phyloP scores from a whole-genome alignment of 2,329 filamentous ascomycete species.

The Exophiala oligosperma region DNA sequence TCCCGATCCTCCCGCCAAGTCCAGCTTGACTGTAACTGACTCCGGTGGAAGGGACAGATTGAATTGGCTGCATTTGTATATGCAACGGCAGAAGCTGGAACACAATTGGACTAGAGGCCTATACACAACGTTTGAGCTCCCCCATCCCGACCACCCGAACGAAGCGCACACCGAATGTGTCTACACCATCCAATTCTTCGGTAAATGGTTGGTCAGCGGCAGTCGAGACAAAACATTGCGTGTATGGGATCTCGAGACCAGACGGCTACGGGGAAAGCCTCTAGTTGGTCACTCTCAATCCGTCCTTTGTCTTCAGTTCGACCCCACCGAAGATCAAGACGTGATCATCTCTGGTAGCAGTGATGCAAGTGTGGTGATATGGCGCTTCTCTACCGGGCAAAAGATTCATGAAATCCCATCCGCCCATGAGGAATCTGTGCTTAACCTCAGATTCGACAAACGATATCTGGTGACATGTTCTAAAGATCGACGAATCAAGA shows the following conservation, averaged over 20 bases:
- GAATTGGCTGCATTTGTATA: conserved; percentile 93
- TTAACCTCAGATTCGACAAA: conserved; percentile 91
- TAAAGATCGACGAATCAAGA: conserved; percentile 95
- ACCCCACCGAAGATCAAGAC: conserved; percentile 82
- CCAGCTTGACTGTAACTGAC: conserved; percentile 36
- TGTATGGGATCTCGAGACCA: conserved; percentile 85
- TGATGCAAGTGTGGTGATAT: conserved; percentile 85
- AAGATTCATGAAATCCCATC: conserved; percentile 72
- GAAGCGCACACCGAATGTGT: conserved; percentile 92
- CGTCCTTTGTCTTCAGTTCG: conserved; percentile 92
- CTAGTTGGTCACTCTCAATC: conserved; percentile 78
- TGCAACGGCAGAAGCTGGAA: conserved; percentile 79
- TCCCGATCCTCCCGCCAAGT: conserved; percentile 30
- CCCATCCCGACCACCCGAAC: conserved; percentile 74
- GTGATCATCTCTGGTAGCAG: conserved; percentile 94
- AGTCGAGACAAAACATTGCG: conserved; percentile 85
- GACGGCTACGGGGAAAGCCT: conserved; percentile 72
- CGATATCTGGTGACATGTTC: conserved; percentile 93
- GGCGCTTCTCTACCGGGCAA: conserved; percentile 89
- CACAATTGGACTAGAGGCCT: conserved; percentile 86
- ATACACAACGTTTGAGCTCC: conserved; percentile 84
- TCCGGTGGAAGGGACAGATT: conserved; percentile 54
- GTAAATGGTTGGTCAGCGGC: conserved; percentile 85
- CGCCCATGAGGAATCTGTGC: conserved; percentile 85
- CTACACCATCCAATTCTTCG: conserved; percentile 88